These are phyloP conservation scores for Protoeuglena noctilucae DNA, from an alignment of 139 green algal species.

Conservation along the genomic window DNA sequence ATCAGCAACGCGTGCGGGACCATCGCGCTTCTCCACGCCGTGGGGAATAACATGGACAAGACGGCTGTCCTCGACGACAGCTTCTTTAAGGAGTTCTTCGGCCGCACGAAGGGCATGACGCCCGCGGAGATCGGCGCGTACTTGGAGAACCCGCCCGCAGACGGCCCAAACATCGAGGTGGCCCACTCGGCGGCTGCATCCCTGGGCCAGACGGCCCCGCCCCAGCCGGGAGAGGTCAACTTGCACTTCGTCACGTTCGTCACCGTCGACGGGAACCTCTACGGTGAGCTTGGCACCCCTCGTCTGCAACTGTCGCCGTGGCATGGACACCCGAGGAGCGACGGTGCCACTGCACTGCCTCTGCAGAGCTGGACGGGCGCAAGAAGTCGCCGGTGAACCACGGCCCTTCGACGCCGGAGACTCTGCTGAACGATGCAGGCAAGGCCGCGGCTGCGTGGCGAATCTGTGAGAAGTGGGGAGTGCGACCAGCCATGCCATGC, in stretches of 20 bases:
- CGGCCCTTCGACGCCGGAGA: slow-evolving; percentile 28
- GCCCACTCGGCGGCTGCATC: slow-evolving; percentile 64
- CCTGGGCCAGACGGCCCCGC: slow-evolving; percentile 43
- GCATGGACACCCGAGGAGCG: not conserved
- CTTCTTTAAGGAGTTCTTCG: slow-evolving; percentile 58
- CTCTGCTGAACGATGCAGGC: slow-evolving; percentile 44
- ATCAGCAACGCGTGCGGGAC: slow-evolving; percentile 92
- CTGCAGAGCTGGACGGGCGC: slow-evolving; percentile 80
- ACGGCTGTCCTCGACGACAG: slow-evolving; percentile 21
- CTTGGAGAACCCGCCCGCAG: slow-evolving; percentile 62
- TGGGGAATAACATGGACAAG: slow-evolving; percentile 30
- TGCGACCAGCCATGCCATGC: no score
- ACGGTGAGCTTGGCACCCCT: not conserved
- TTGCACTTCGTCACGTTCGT: slow-evolving; percentile 83
- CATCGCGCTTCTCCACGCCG: slow-evolving; percentile 69
- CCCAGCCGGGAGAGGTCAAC: slow-evolving; percentile 46
- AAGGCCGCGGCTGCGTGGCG: no score
- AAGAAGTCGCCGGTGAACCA: slow-evolving; percentile 45
- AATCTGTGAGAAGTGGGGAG: no score
- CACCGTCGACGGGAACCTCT: slow-evolving; percentile 28
- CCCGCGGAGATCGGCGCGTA: slow-evolving; percentile 36
- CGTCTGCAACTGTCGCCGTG: not conserved
- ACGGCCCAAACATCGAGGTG: slow-evolving; percentile 53
- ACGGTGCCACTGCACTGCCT: slow-evolving; percentile 10
- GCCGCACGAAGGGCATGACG: slow-evolving; percentile 29